Evolutionary conservation across 345 rosid genomes (phyloP), one percentile per base, ranked within the genome.

Genomic region (Lepidium aucheri): DNA sequence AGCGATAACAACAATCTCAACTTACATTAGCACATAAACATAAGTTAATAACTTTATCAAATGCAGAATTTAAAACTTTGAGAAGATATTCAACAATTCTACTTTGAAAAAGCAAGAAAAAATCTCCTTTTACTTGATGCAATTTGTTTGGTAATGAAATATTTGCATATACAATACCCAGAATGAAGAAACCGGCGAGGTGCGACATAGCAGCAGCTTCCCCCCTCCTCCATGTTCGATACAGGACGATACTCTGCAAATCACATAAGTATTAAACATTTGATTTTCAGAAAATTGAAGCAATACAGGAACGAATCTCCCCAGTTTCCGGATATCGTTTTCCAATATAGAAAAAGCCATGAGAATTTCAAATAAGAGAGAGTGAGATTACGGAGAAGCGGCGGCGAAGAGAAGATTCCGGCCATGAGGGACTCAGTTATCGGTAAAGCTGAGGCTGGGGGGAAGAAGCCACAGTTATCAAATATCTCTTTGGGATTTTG

Each of bases 361-460:
- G 30, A 5, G 0, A 51, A 33, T 33, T 16, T 32, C 5, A 4
- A 9, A 33, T 16, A 4, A 1, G 17, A 52, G 22, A 8, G 30
- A 61, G 49, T n/a, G n/a, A 46, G 55, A 69, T 73, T 83, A 86
- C 95, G 67, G 20, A 76, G 71, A 45, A 82, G 53, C 72, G 82
- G 54, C 41, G 83, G 32, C 54, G 87, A 78, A 67, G 83, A 80
- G 76, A 78, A 73, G 78, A 80, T 69, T 43, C 72, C 85, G 68
- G 88, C 90, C 79, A 85, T 68, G 76, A 84, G 75, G 33, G 88
- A 75, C 30, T 79, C 80, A 63, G 68, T 82, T 83, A 73, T 80
- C 84, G 47, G 52, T 56, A 32, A 69, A 60, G 57, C 59, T 58
- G 67, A 42, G 49, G 66, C 53, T 52, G 8, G 11, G 14, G 18